Base-by-base conservation (phyloP, 495 filamentous ascomycete species). In the Penicillium antarcticum region DNA sequence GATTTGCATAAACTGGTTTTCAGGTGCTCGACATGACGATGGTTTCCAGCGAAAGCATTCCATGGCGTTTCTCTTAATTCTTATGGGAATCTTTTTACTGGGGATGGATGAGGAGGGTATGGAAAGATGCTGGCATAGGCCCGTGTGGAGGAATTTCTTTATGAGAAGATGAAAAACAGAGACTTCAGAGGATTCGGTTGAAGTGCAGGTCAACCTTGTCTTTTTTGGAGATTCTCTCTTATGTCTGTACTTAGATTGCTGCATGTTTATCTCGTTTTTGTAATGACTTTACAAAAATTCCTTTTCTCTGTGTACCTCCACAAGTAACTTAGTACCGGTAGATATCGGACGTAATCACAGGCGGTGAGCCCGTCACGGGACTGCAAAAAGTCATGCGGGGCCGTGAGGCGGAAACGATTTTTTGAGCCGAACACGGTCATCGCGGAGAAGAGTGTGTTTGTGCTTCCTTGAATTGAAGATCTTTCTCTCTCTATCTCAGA, bases 1-100 rank as follows among this genome's bases (percentile, higher is more conserved):
- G 95, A 45, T 97, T 99, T 70, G 94, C 95, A 61, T 97, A 73
- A 61, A 69, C 35, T 44, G 53, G 48, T 29, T 53, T 57, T 13
- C 35, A 45, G 45, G 47, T 55, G 40, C 37, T 35, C 44, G 40
- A 53, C 33, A 24, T 47, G 45, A 41, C 33, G 19, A 61, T 57
- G 42, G 52, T 60, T 57, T 64, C 48, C 60, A 56, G 60, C 61
- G 45, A 45, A 56, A 69, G 75, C 75, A 80, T 80, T 69, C 60
- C 55, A 66, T 63, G 77, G 77, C 77, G 76, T 77, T 73, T 56
- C 41, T 55, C 48, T 50, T 48, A 49, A 52, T 55, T 43, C 46
- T 52, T 57, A 32, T 45, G 45, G 42, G 41, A 54, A 36, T 47
- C 21, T 40, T 42, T 17, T 42, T 49, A 49, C 4, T 35, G 47